Conservation (phyloP, 192 early-diverging fungal species). For the Rhizophagus prolifer region DNA sequence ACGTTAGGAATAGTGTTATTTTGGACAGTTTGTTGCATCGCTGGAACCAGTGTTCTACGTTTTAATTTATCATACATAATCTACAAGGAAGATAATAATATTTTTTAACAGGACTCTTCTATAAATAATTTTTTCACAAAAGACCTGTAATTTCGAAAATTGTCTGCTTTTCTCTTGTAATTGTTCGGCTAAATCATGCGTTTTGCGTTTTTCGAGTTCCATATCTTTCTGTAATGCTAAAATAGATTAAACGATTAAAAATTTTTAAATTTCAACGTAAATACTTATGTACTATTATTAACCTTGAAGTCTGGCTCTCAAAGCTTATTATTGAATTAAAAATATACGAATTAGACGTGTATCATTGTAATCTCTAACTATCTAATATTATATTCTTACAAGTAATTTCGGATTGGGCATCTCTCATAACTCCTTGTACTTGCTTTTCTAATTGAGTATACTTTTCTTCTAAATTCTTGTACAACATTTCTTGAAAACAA, state of each 20-base stretch:
- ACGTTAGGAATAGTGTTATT: not conserved
- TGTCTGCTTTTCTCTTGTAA: constrained; percentile 27
- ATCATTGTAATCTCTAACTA: no score
- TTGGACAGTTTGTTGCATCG: constrained; percentile 26
- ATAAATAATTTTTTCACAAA: not conserved
- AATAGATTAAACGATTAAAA: not conserved
- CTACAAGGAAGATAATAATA: not conserved
- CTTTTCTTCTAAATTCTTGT: constrained; percentile 43
- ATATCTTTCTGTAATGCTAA: constrained; percentile 25
- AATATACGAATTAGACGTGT: not conserved
- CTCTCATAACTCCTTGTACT: constrained; percentile 35
- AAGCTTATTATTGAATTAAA: constrained; percentile 1
- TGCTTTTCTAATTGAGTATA: constrained; percentile 35
- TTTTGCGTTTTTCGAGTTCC: constrained; percentile 30
- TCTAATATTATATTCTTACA: constrained; percentile 19
- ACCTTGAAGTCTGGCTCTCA: constrained; percentile 15
- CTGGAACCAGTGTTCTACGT: constrained; percentile 27
- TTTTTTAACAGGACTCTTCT: no score
- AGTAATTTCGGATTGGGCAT: constrained; percentile 34
- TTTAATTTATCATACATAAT: constrained; percentile 26
- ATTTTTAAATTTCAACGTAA: no score
- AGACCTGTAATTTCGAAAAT: constrained; percentile 28
- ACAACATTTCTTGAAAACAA: constrained; percentile 38
- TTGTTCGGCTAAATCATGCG: constrained; percentile 21
- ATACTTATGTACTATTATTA: not conserved